These are phyloP conservation scores for Deinandra increscens DNA, from an alignment of 129 eudicot genomes.

Conservation along the genomic window DNA sequence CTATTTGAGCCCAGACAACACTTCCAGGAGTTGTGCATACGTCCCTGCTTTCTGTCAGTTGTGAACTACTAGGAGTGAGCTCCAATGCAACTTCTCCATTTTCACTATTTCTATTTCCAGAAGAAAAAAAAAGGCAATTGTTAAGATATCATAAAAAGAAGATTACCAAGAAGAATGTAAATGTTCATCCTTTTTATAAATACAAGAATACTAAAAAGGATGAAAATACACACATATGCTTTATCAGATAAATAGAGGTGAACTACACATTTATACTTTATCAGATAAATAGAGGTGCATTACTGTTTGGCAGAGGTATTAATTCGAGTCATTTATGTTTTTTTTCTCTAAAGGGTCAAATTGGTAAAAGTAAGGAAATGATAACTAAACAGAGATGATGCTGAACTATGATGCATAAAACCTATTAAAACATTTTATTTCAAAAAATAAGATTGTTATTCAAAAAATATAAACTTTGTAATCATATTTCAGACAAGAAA, in stretches of 20 bases:
- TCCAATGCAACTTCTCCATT: conserved; percentile 28
- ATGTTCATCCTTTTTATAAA: not conserved
- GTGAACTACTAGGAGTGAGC: conserved; percentile 38
- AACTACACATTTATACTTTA: too few relatives aligned
- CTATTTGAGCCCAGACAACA: conserved; percentile 45
- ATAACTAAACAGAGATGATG: too few relatives aligned
- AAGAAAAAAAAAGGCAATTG: conserved; percentile 6
- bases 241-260: too few relatives aligned
- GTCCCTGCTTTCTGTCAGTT: conserved; percentile 25
- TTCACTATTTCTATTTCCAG: conserved; percentile 29
- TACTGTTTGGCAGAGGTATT: too few relatives aligned
- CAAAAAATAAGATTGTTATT: not conserved
- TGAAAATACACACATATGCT: not conserved
- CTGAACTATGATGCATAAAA: too few relatives aligned
- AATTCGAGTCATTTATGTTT: too few relatives aligned
- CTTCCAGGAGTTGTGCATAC: conserved; percentile 41
- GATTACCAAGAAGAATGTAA: not conserved
- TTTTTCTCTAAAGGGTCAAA: too few relatives aligned
- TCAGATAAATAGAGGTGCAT: not conserved
- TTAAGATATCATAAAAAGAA: conserved; percentile 13
- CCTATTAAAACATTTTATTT: not conserved
- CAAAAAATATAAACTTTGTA: not conserved
- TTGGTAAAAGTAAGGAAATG: too few relatives aligned
- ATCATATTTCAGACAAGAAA: not conserved
- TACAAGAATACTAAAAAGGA: conserved; percentile 3